Evolutionary conservation across 2,329 filamentous ascomycete genomes (phyloP), one percentile per base, ranked within the genome.

Genomic region (Penicillium italicum): DNA sequence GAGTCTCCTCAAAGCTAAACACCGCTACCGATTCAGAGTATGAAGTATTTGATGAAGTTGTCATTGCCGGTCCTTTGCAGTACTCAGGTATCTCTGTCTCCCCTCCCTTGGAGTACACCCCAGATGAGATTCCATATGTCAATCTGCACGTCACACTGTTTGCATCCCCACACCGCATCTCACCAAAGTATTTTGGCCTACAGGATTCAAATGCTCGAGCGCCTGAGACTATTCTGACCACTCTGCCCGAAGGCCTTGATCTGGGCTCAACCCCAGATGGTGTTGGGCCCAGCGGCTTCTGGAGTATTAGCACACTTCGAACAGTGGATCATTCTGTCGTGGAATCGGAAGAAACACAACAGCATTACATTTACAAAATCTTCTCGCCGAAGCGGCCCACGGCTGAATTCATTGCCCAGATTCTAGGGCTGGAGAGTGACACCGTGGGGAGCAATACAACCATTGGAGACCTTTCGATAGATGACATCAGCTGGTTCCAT

Each of bases 101-200:
- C 1, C 70, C 75, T 12, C 71, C 75, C 0, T 66, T 75, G 6
- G 59, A 72, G 14, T 75, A 78, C 3, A 72, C 76, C 4, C 91
- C 95, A 1, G 88, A 94, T 62, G 72, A 82, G 43, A 86, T 97
- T n/a, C 89, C 90, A 0, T 99, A 97, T 70, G 89, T 91, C 3
- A 82, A 83, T 45, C 81, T 97, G 0, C 88, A 97, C 67, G 93
- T 97, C 50, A 97, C 93, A 0, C 83, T 97, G 0, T 93, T 99
- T 66, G 81, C 92, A 0, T 90, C 91, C 0, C 85, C 90, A 0
- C 83, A 86, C 63, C 80, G 76, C n/a, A 81, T 96, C n/a, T 86
- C 83, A 20, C 82, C 88, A 0, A 72, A 72, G 3, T 91, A 85
- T 69, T 97, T 97, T 78, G 83, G 84, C 53, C 79, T 44, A 9